Conservation (phyloP, 202 grass and related monocot genomes). For the Elaeis oleifera region DNA sequence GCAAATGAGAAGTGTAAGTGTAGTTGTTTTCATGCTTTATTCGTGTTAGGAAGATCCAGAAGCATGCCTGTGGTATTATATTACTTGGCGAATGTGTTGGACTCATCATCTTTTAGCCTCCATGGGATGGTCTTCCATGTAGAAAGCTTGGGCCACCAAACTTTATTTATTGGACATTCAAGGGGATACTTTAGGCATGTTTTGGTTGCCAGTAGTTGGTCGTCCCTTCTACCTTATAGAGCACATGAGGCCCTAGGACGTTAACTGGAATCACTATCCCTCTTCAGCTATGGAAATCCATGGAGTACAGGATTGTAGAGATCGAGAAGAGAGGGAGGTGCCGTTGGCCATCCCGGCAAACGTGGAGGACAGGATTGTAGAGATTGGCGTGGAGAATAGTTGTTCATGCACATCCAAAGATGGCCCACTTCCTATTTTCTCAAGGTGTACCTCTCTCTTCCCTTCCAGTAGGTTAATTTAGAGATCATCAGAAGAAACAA, state of each 20-base stretch:
- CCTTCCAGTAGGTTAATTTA: too few species aligned
- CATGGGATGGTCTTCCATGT: too few species aligned
- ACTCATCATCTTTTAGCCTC: too few species aligned
- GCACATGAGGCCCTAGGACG: constrained; percentile 18
- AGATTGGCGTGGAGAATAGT: constrained; percentile 38
- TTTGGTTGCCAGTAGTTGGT: constrained; percentile 65
- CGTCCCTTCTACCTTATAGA: constrained; percentile 16
- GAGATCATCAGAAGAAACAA: too few species aligned
- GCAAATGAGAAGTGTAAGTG: too few species aligned
- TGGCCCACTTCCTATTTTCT: constrained; percentile 76
- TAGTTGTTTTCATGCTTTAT: too few species aligned
- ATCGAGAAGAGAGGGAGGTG: constrained; percentile 26
- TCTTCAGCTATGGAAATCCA: constrained; percentile 29
- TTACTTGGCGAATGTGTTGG: too few species aligned
- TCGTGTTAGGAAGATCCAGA: too few species aligned
- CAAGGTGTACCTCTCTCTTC: constrained; percentile 30
- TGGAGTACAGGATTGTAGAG: not conserved
- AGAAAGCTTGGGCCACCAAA: too few species aligned
- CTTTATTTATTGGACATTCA: too few species aligned
- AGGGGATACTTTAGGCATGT: constrained; percentile 16
- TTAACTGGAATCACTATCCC: constrained; percentile 11
- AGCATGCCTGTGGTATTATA: too few species aligned
- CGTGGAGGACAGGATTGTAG: constrained; percentile 8
- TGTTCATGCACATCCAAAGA: constrained; percentile 35
- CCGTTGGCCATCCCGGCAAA: constrained; percentile 19